Evolutionary conservation across 1,284 basidiomycete genomes (phyloP), one percentile per base, ranked within the genome.

Genomic region (Fomes fomentarius): DNA sequence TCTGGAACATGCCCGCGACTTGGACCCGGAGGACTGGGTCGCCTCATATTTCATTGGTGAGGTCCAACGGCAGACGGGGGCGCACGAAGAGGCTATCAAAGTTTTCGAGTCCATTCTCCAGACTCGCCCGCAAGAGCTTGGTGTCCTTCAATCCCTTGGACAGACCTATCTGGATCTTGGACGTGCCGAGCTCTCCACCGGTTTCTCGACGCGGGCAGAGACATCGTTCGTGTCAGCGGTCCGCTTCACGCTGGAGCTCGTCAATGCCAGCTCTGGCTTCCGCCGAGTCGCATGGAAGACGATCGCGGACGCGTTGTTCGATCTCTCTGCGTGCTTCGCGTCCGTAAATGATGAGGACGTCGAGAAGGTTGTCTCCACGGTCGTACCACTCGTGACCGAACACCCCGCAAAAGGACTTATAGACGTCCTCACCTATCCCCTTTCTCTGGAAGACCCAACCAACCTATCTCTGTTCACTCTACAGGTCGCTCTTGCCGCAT

Each of bases 201-300:
- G 93, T 0, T 96, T 93, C 69, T 74, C 81, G 12, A 78, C 82
- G 17, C 79, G 96, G 50, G 87, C 94, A 0, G 87, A 94, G 63
- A 69, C 74, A 24, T 91, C 91, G 1, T 89, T 94, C 61, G 66
- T 86, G 26, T 70, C 73, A 10, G 78, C 88, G 1, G 77, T 96
- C 45, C 65, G 67, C 5, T 74, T 83, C 5, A 81, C 85, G 4
- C 68, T 86, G n/a, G 67, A 74, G 33, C 78, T 88, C 1, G 73
- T 94, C 47, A 70, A 77, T 28, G 71, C 76, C 10, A 82, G 81
- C 39, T 69, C 81, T 35, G 85, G 83, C 5, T 89, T 91, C 71
- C 82, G 89, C 31, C 76, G 81, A 4, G 78, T 93, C 21, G 85
- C 82, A 0, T 98, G 96, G 96, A 99, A 98, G 71, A 76, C 87